Evolutionary conservation across 176 grass and related monocot species (phyloP).

Genomic region (Bothriochloa decipiens): DNA sequence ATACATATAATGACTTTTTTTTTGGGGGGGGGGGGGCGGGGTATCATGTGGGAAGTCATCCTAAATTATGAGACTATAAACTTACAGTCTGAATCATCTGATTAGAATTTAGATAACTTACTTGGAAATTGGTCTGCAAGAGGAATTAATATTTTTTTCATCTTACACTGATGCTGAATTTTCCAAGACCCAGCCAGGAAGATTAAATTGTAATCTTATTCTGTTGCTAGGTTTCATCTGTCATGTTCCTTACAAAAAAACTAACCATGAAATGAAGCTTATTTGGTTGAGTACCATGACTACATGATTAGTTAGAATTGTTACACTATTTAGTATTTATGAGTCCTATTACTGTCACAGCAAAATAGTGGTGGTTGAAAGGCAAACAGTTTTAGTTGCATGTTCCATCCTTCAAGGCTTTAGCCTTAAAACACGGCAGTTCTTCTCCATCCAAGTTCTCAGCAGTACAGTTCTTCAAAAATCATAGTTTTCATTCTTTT

Average conservation of each 20-base stretch:
- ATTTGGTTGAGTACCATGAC: background rate
- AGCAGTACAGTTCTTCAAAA: background rate
- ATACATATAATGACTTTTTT: too few relatives aligned
- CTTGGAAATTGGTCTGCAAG: background rate
- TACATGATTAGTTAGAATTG: background rate
- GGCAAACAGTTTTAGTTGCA: slow-evolving; percentile 16
- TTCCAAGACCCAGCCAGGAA: background rate
- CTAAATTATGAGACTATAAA: slow-evolving; percentile 27
- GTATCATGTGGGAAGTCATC: slow-evolving; percentile 21
- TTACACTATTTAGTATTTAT: background rate
- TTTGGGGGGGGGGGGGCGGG: too few relatives aligned
- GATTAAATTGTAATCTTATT: slow-evolving; percentile 5
- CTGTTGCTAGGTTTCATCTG: background rate
- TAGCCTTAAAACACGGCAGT: background rate
- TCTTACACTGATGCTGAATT: background rate
- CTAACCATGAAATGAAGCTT: background rate
- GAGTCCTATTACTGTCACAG: background rate
- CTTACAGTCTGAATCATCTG: background rate
- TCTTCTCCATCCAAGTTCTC: slow-evolving; percentile 21
- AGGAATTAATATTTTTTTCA: background rate
- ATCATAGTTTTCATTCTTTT: background rate
- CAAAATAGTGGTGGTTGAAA: slow-evolving; percentile 8
- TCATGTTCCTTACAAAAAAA: background rate
- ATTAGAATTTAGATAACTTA: background rate
- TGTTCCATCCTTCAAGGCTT: slow-evolving; percentile 15